Conservation (phyloP, 176 grass and related monocot genomes). For the Elaeis guineensis region DNA sequence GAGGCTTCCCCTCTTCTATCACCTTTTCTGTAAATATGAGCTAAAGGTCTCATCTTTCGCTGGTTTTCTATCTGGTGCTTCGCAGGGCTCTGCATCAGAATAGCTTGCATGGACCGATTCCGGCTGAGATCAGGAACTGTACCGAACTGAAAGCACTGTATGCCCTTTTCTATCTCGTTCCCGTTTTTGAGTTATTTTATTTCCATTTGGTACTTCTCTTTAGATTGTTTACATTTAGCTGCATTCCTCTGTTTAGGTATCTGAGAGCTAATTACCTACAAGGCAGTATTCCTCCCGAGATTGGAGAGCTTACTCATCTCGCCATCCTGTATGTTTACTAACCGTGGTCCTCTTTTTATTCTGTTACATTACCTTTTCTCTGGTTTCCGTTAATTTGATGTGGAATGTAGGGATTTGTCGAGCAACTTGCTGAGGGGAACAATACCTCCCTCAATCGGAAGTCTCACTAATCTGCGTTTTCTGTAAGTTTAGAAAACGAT, state of each 20-base stretch:
- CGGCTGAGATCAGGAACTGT: conserved; percentile 80
- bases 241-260: conserved; percentile 32
- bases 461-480: conserved; percentile 56
- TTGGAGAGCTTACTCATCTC: conserved; percentile 66
- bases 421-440: conserved; percentile 76
- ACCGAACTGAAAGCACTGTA: conserved; percentile 72
- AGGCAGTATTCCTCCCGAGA: conserved; percentile 80
- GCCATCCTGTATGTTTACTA: conserved; percentile 60
- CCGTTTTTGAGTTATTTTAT: not conserved
- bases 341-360: not conserved
- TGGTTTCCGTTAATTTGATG: conserved; percentile 4
- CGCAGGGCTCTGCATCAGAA: conserved; percentile 92
- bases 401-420: conserved; percentile 57
- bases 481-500: conserved; percentile 38
- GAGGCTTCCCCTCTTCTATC: conserved; percentile 5
- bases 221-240: not conserved
- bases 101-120: conserved; percentile 87
- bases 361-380: not conserved
- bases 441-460: conserved; percentile 60
- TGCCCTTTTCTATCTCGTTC: not conserved
- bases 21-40: too few species aligned
- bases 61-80: not conserved
- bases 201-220: not conserved
- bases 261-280: conserved; percentile 91
- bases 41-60: not conserved